phyloP scores from a whole-genome alignment of 768 basidiomycete genomes.

The Agrocybe praecox region DNA sequence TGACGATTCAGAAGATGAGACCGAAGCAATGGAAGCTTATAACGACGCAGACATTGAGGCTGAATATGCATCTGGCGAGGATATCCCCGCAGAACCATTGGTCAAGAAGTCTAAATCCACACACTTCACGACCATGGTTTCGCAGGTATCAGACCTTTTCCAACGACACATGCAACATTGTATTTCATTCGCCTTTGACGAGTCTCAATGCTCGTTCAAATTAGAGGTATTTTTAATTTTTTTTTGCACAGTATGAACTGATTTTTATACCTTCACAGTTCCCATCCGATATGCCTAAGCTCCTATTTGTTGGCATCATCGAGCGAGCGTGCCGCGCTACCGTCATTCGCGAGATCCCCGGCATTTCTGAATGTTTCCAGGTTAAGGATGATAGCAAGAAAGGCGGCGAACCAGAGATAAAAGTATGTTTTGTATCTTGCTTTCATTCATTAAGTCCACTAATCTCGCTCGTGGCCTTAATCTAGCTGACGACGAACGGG shows the following conservation, averaged over 20 bases:
- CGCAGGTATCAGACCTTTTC: constrained; percentile 53
- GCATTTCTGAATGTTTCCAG: constrained; percentile 87
- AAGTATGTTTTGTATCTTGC: constrained; percentile 34
- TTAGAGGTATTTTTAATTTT: constrained; percentile 68
- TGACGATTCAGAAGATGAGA: constrained; percentile 62
- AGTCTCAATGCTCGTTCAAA: constrained; percentile 70
- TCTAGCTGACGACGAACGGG: constrained; percentile 84
- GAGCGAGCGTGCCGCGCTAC: constrained; percentile 85
- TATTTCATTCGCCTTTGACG: constrained; percentile 72
- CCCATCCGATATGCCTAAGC: constrained; percentile 84
- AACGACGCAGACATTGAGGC: constrained; percentile 67
- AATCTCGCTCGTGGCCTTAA: not conserved
- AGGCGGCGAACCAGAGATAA: constrained; percentile 47
- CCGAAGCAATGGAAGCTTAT: constrained; percentile 41
- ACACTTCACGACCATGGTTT: constrained; percentile 43
- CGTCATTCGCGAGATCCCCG: constrained; percentile 87
- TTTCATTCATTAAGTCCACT: not conserved
- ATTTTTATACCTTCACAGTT: constrained; percentile 60
- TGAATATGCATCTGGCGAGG: constrained; percentile 54
- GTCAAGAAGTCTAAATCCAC: constrained; percentile 27
- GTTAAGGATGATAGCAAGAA: constrained; percentile 60
- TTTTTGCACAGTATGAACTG: not conserved
- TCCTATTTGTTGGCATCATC: constrained; percentile 91
- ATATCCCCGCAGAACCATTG: constrained; percentile 32
- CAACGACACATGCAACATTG: constrained; percentile 62